A percentile compares a stretch with the other conserved stretches of the same genome.
phyloP scores from a whole-genome alignment of 495 filamentous ascomycete species.

The Penicillium arizonense region DNA sequence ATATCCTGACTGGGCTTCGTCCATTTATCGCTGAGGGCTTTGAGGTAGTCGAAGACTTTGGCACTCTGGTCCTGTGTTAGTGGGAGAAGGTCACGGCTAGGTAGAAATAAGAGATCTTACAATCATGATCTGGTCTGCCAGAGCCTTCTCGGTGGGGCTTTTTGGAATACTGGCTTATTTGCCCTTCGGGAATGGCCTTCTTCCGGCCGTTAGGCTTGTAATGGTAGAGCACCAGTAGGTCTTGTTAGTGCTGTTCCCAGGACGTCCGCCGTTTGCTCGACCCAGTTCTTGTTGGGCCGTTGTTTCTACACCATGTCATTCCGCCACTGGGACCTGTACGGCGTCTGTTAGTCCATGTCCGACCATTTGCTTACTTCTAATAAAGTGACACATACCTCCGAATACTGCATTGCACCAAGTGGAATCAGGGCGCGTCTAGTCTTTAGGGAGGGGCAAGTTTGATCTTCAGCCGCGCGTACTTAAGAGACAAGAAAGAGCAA shows the following conservation, averaged over 20 bases:
- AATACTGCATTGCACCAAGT: constrained; percentile 10
- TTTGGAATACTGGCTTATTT: not conserved
- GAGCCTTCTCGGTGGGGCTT: not conserved
- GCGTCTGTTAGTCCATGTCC: not conserved
- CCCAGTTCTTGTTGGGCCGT: constrained; percentile 8
- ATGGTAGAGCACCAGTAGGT: constrained; percentile 9
- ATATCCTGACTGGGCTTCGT: constrained; percentile 8
- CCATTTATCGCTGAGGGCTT: constrained; percentile 3
- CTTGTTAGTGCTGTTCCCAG: not conserved
- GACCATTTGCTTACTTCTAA: constrained; percentile 5
- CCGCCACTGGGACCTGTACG: not conserved
- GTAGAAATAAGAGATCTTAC: too few relatives aligned
- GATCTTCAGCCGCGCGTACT: too few relatives aligned
- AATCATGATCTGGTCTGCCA: constrained; percentile 11
- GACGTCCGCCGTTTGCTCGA: constrained; percentile 6
- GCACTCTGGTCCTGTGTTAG: too few relatives aligned
- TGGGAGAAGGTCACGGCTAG: too few relatives aligned
- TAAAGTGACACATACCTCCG: too few relatives aligned
- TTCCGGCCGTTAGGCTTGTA: constrained; percentile 11
- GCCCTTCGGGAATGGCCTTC: constrained; percentile 6
- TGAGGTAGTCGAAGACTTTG: constrained; percentile 8
- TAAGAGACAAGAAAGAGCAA: too few relatives aligned
- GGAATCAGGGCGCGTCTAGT: constrained; percentile 4
- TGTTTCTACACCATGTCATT: constrained; percentile 2
- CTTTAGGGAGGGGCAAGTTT: too few relatives aligned